Evolutionary conservation across 352 stramenopile species (phyloP), one percentile per base, ranked within the genome.

Genomic region (Pythium rishiriense): DNA sequence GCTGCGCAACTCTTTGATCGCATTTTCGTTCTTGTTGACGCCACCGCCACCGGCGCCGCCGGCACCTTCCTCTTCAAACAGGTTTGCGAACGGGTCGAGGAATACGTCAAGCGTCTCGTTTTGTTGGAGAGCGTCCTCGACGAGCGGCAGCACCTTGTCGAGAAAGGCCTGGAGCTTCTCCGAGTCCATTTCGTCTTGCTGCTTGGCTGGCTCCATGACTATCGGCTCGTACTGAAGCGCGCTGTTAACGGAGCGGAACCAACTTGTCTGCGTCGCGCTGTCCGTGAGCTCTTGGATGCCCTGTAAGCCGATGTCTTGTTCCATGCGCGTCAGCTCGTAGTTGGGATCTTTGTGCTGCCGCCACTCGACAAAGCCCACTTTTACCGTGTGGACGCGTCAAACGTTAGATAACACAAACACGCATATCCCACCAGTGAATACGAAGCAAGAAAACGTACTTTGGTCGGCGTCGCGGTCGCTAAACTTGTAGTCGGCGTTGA

Each of bases 1-100:
- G 52, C 88, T 96, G 2, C 88, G 81, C 8, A 98, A 64, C 62
- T 98, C 93, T 26, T 94, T 93, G 64, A 98, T 88, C 24, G 86
- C 76, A 66, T 96, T 97, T 51, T 97, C 90, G 47, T 89, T 86
- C 72, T 93, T 93, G 71, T 83, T 88, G 11, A 76, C 63, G 10
- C 62, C 24, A 61, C 57, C 46, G 46, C 46, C 35, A 73, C 64
- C 46, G 75, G 51, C 35, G 28, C n/a, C 56, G 19, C 56, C 61
- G 15, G 49, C 50, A n/a, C 57, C 68, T 62, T 92, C 83, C 15
- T 93, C 84, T 59, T 93, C 81, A 47, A 83, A 63, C 4, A 95
- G 71, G 24, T 85, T 80, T 2, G 79, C 73, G 51, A 95, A 91
- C 22, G 84, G 83, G 33, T 95, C 85, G 19, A 93, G 39, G 43